Evolutionary conservation across 148 eudicot genomes (phyloP), one percentile per base, ranked within the genome.

Genomic region (Hydrangea macrophylla): DNA sequence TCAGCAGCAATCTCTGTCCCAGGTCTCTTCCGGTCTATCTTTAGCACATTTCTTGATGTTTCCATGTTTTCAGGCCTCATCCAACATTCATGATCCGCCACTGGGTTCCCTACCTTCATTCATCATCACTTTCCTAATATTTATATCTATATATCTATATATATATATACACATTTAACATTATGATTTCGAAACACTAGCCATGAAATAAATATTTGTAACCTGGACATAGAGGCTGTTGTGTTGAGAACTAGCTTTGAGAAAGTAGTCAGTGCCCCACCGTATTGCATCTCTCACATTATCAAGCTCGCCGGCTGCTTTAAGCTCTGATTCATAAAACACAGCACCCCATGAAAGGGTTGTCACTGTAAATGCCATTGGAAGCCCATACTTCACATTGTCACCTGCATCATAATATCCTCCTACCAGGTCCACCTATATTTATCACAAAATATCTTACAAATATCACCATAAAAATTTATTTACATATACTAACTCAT

Each of bases 361-460:
- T 32, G 98, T 87, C 0, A 89, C 72, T 0, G 98, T 92, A 75
- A 92, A 92, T 0, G 96, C 98, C 96, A 92, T 87, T 1, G 98
- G 98, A 56, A 89, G 50, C 7, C 98, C 98, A 55, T 77, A 92
- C 76, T 92, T 92, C 1, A 92, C 96, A 60, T 92, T 92, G 75
- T 92, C 98, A 25, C 98, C 98, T 17, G 98, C 98, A 33, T 92
- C 98, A 40, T 92, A 92, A 67, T 92, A 92, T 67, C 98, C 98
- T n/a, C 98, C 98, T 13, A 77, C 87, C 28, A 92, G 73, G 73
- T 92, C 96, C 79, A 92, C 89, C 98, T 92, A 44, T 58, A 0
- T 18, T 27, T 31, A 58, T 60, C 27, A 0, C 35, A 26, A 39
- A 48, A 33, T 32, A 35, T 60, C 20, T n/a, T n/a, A n/a, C 28